These are phyloP conservation scores for Spergularia bocconei DNA, from an alignment of 148 eudicot genomes.

Conservation along the genomic window DNA sequence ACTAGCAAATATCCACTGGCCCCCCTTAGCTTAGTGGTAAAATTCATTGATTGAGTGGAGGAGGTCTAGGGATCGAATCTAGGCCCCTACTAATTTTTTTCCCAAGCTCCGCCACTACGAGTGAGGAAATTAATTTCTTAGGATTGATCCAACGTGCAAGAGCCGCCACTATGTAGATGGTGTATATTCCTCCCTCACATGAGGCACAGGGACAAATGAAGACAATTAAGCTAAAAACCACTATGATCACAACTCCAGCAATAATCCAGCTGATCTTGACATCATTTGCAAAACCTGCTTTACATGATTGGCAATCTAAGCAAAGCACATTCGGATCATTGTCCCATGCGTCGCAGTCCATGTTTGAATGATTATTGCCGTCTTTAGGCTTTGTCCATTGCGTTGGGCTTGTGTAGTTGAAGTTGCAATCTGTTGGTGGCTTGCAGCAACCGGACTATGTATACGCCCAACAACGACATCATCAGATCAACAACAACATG, in stretches of 20 bases:
- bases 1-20: too few species aligned
- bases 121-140: too few species aligned
- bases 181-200: conserved; percentile 2
- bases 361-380: neutral
- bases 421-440: conserved; percentile 9
- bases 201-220: neutral
- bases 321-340: neutral
- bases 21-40: too few species aligned
- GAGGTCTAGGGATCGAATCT: too few species aligned
- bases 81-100: too few species aligned
- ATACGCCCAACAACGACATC: too few species aligned
- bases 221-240: neutral
- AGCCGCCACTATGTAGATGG: neutral
- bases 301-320: conserved; percentile 15
- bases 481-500: too few species aligned
- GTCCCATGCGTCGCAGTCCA: neutral
- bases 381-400: neutral
- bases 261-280: neutral
- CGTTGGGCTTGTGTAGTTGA: conserved; percentile 1
- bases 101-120: too few species aligned
- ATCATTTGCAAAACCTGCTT: neutral
- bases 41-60: too few species aligned
- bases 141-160: too few species aligned
- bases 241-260: neutral
- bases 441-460: conserved; percentile 17